Base-by-base conservation (phyloP, 805 yeast species). In the Nakazawaea peltata region DNA sequence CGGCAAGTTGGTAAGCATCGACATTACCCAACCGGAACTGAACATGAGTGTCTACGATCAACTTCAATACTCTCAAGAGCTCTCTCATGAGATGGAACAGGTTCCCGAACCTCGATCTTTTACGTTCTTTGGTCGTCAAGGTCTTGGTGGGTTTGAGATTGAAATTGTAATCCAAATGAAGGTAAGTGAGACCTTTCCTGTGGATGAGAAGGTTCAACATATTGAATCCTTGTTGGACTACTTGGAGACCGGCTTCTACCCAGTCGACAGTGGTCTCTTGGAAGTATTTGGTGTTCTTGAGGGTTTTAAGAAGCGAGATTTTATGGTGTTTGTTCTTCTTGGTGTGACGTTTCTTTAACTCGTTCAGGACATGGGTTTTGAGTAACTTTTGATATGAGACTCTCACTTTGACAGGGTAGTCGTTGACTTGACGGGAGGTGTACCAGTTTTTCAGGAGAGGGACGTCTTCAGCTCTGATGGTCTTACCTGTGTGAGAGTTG, bases 211-310 rank as follows among this genome's bases (percentile, higher is more conserved):
- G 60, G 54, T 87, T 88, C 31, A 92, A 67, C 94, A 90, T 88
- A 47, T 86, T 90, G 56, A 80, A 84, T 3, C 98, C 98, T 57
- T 92, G 99, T 26, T 76, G 72, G 50, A 95, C 83, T 2, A 92
- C 76, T 58, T 92, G 97, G 39, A 92, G 63, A 19, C 97, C 98
- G 1, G 97, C 98, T 55, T 92, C 99, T 3, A 90, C 92, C 99
- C 99, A 92, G 56, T 92, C 98, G 33, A 92, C 78, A 0, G 88
- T 70, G 0, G 98, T 90, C 47, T 83, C 80, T 51, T 86, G 95
- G 57, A 92, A 92, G 54, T 74, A 92, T 49, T 85, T 88, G 0
- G 98, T 92, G 30, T 70, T 66, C 39, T 76, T 74, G 44, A 92
- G 67, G 21, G 77, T 67, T 42, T 74, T 75, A 19, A 92, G 53